phyloP scores from a whole-genome alignment of 176 grass and related monocot species.

The Raddia distichophylla region DNA sequence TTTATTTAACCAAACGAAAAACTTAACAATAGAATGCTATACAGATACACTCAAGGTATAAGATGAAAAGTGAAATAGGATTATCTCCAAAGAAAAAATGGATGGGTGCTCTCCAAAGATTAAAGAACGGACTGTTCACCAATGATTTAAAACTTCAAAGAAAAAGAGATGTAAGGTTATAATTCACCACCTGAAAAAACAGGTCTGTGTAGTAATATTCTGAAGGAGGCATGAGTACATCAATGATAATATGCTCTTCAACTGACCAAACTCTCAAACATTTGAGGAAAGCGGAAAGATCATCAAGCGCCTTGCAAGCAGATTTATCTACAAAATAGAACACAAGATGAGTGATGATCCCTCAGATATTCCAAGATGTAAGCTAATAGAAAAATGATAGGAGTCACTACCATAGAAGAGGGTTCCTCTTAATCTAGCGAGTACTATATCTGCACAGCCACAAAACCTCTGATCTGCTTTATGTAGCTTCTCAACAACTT shows the following conservation, averaged over 20 bases:
- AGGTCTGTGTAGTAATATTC: slow-evolving; percentile 77
- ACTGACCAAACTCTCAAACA: slow-evolving; percentile 78
- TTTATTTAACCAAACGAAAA: background rate
- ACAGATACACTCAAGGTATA: slow-evolving; percentile 2
- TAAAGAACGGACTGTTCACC: background rate
- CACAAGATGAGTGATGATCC: background rate
- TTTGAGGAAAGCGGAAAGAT: slow-evolving; percentile 75
- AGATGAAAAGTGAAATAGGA: background rate
- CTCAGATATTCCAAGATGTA: slow-evolving; percentile 27
- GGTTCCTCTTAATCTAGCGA: slow-evolving; percentile 95
- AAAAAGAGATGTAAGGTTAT: slow-evolving; percentile 1
- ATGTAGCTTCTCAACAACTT: slow-evolving; percentile 89
- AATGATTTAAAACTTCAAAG: slow-evolving; percentile 6
- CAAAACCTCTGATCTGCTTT: slow-evolving; percentile 93
- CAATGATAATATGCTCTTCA: slow-evolving; percentile 73
- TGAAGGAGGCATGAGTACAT: slow-evolving; percentile 96
- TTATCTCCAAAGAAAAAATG: slow-evolving; percentile 21
- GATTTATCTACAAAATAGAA: slow-evolving; percentile 71
- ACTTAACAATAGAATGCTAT: slow-evolving; percentile 20
- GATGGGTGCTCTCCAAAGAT: background rate
- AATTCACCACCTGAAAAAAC: slow-evolving; percentile 84
- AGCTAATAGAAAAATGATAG: slow-evolving; percentile 36
- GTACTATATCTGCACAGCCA: slow-evolving; percentile 77
- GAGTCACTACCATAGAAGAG: slow-evolving; percentile 71
- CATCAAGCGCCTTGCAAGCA: slow-evolving; percentile 89